Conservation (phyloP, 805 yeast species). For the Diddensiella caesifluorescens region DNA sequence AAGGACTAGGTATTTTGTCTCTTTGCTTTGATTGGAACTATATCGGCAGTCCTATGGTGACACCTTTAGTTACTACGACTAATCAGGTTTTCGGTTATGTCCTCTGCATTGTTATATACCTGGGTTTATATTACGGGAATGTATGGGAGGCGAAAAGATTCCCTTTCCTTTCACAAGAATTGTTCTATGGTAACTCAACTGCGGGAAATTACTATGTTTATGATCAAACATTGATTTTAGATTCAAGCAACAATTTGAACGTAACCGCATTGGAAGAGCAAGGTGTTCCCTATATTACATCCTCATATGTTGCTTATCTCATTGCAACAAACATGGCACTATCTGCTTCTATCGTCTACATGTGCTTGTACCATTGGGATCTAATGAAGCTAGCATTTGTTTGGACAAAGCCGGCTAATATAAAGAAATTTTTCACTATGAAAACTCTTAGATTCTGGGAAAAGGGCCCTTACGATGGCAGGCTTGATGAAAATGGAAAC, state of each 20-base stretch:
- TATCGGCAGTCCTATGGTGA: slow-evolving; percentile 31
- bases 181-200: slow-evolving; percentile 25
- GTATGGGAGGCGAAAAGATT: slow-evolving; percentile 29
- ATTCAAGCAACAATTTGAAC: slow-evolving; percentile 22
- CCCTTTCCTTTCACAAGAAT: slow-evolving; percentile 32
- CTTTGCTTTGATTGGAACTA: slow-evolving; percentile 51
- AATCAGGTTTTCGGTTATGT: slow-evolving; percentile 29
- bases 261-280: slow-evolving; percentile 22
- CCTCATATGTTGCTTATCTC: slow-evolving; percentile 29
- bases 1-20: slow-evolving; percentile 47
- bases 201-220: slow-evolving; percentile 19
- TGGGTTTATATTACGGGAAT: slow-evolving; percentile 32
- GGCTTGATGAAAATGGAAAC: slow-evolving; percentile 10
- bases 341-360: slow-evolving; percentile 30
- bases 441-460: slow-evolving; percentile 44
- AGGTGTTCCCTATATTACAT: slow-evolving; percentile 31
- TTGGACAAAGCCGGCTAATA: slow-evolving; percentile 20
- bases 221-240: slow-evolving; percentile 28
- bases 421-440: slow-evolving; percentile 30
- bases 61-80: slow-evolving; percentile 40
- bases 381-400: slow-evolving; percentile 25
- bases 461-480: slow-evolving; percentile 25
- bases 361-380: slow-evolving; percentile 27
- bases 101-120: slow-evolving; percentile 18
- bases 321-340: slow-evolving; percentile 31